phyloP scores from a whole-genome alignment of 495 filamentous ascomycete species.

The Aspergillus sclerotioniger region DNA sequence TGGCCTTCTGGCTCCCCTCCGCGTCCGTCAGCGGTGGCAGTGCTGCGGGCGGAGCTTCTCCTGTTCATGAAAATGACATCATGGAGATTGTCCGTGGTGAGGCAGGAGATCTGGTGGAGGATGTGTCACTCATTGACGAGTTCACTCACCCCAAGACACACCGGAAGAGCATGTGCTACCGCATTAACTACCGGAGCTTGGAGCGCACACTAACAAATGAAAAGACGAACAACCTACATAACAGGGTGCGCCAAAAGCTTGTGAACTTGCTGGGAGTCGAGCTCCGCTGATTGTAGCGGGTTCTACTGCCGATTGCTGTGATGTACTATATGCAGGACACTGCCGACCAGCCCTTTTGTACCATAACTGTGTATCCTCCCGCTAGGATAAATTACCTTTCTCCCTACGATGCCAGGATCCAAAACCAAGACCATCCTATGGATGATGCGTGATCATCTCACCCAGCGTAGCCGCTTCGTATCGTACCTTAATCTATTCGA shows the following conservation, averaged over 20 bases:
- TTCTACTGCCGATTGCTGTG: not conserved
- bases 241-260: constrained; percentile 57
- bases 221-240: constrained; percentile 75
- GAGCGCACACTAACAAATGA: constrained; percentile 82
- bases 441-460: not conserved
- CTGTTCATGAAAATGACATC: constrained; percentile 91
- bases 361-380: not conserved
- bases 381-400: not conserved
- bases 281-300: constrained; percentile 54
- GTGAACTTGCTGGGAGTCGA: constrained; percentile 74
- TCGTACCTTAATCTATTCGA: not conserved
- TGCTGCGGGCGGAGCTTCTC: constrained; percentile 50
- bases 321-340: constrained; percentile 15
- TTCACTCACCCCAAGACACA: constrained; percentile 88
- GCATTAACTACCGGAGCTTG: constrained; percentile 87
- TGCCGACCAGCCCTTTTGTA: not conserved
- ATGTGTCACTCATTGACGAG: constrained; percentile 77
- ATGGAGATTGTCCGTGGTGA: constrained; percentile 89
- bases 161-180: constrained; percentile 81
- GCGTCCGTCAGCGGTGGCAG: constrained; percentile 42
- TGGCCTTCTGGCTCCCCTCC: constrained; percentile 84
- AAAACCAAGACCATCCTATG: not conserved
- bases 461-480: not conserved
- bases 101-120: constrained; percentile 80
- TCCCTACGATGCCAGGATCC: not conserved